These are phyloP conservation scores for barley (Hordeum vulgare) DNA, from an alignment of 176 grass and related monocot species.

Conservation along the genomic window MorexV3_pseudomolecules_assembly NC_058522.1:520912917-520913416, in stretches of 20 bases:
- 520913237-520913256: slow-evolving; percentile 62
- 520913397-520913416: slow-evolving; percentile 71
- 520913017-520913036: slow-evolving; percentile 32
- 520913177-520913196: slow-evolving; percentile 74
- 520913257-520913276: slow-evolving; percentile 87
- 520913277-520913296: slow-evolving; percentile 91
- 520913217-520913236: slow-evolving; percentile 58
- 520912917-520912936: too few relatives aligned
- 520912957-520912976: slow-evolving; percentile 22
- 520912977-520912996: slow-evolving; percentile 93
- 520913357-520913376: slow-evolving; percentile 71
- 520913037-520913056: slow-evolving; percentile 53
- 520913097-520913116: slow-evolving; percentile 37
- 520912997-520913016: slow-evolving; percentile 82
- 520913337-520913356: slow-evolving; percentile 71
- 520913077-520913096: slow-evolving; percentile 41
- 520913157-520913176: slow-evolving; percentile 36
- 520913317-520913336: slow-evolving; percentile 70
- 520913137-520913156: slow-evolving; percentile 52
- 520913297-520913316: slow-evolving; percentile 88
- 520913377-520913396: slow-evolving; percentile 58
- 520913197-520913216: slow-evolving; percentile 43
- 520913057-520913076: slow-evolving; percentile 77
- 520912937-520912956: too few relatives aligned
- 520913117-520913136: slow-evolving; percentile 35